These are phyloP conservation scores for Asterophora lycoperdoides DNA, from an alignment of 768 basidiomycete species.

Conservation along the genomic window DNA sequence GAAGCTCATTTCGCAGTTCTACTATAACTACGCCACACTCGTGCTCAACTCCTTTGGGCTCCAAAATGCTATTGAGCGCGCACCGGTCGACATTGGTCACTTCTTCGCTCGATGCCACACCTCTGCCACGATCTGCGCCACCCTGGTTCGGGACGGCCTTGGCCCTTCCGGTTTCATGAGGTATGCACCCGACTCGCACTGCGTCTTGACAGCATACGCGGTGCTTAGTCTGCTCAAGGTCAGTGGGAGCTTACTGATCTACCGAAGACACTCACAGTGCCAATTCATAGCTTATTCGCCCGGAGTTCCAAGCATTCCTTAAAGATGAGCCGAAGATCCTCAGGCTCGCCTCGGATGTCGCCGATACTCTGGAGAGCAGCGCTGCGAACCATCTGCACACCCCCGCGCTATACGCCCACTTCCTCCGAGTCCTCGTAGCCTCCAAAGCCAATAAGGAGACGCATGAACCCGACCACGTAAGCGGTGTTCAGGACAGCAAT, in stretches of 20 bases:
- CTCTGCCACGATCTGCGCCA: conserved; percentile 65
- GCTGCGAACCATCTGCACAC: conserved; percentile 82
- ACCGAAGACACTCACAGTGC: too few species aligned
- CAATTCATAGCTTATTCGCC: conserved; percentile 62
- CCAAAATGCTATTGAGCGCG: conserved; percentile 88
- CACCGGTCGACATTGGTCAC: conserved; percentile 68
- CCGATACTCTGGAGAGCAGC: conserved; percentile 70
- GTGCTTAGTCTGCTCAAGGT: conserved; percentile 92
- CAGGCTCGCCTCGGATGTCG: conserved; percentile 72
- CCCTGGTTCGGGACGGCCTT: conserved; percentile 72
- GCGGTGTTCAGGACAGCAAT: not conserved
- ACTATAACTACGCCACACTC: conserved; percentile 80
- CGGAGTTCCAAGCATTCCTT: conserved; percentile 75
- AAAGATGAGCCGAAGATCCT: conserved; percentile 72
- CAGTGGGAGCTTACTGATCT: conserved; percentile 52
- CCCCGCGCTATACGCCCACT: conserved; percentile 83
- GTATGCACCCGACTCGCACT: conserved; percentile 87
- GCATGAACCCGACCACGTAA: not conserved
- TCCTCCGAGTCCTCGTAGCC: conserved; percentile 73
- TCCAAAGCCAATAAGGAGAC: conserved; percentile 31
- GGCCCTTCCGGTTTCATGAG: conserved; percentile 72
- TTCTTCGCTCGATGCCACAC: conserved; percentile 80
- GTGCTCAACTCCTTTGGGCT: conserved; percentile 95
- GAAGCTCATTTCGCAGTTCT: conserved; percentile 59
- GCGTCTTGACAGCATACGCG: conserved; percentile 90